These are phyloP conservation scores for Solanum piurae DNA, from an alignment of 257 asterid genomes.

Conservation along the genomic window DNA sequence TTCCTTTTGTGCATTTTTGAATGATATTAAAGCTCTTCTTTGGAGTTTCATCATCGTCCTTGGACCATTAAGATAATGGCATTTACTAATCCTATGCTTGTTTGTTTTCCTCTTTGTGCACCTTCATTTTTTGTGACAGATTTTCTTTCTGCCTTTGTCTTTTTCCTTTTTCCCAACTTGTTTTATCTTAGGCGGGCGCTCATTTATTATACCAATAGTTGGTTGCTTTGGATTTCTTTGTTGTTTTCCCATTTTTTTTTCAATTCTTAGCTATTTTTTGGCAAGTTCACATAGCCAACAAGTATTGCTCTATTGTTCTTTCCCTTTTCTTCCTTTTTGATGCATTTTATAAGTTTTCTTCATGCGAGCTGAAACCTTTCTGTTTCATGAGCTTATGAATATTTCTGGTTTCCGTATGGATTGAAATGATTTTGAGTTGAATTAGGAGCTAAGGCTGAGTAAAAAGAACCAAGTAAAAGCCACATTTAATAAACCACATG, in stretches of 20 bases:
- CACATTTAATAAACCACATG: not conserved
- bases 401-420: not conserved
- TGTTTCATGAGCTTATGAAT: not conserved
- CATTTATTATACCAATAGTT: not conserved
- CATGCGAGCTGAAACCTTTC: not conserved
- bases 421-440: not conserved
- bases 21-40: not conserved
- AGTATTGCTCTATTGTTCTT: not conserved
- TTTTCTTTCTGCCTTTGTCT: not conserved
- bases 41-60: not conserved
- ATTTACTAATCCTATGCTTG: not conserved
- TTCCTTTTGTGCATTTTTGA: conserved; percentile 24
- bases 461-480: not conserved
- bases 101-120: not conserved
- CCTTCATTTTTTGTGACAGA: not conserved
- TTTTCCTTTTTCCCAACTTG: not conserved
- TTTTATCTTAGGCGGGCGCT: not conserved
- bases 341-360: not conserved
- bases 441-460: not conserved
- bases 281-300: not conserved
- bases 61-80: not conserved
- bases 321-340: not conserved
- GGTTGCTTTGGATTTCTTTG: not conserved
- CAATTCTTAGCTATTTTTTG: not conserved
- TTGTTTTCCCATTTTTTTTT: not conserved